Conservation (phyloP, 345 rosid species). For the Moringa oleifera region DNA sequence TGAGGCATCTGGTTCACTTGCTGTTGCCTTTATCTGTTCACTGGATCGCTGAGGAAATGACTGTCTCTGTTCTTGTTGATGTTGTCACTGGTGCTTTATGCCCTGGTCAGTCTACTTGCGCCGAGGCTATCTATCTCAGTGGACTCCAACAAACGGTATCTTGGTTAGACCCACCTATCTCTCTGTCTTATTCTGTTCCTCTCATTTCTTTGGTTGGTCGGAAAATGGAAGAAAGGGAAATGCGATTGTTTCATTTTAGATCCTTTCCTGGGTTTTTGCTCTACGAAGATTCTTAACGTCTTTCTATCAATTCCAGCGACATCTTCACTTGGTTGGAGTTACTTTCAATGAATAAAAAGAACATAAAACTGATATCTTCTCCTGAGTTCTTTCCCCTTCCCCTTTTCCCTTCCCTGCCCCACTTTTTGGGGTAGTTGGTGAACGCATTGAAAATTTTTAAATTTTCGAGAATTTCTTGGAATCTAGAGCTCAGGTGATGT, state of each 20-base stretch:
- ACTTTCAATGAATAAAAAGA: no score
- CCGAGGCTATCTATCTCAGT: conserved; percentile 43
- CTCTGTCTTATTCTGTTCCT: not conserved
- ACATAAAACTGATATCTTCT: no score
- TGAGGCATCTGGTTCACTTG: conserved; percentile 40
- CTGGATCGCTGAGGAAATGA: conserved; percentile 58
- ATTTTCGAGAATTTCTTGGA: no score
- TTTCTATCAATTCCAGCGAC: no score
- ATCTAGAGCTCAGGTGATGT: no score
- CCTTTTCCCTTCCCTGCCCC: no score
- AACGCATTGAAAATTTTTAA: no score
- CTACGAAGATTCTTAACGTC: not conserved
- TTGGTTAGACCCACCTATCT: conserved; percentile 6
- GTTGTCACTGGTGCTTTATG: conserved; percentile 44
- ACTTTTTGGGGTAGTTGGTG: no score
- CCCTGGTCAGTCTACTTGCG: conserved; percentile 40
- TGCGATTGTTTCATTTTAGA: not conserved
- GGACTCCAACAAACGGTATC: conserved; percentile 55
- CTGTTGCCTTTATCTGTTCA: conserved; percentile 44
- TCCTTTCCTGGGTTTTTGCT: not conserved
- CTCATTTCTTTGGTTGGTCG: conserved; percentile 1
- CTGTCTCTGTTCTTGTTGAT: conserved; percentile 59
- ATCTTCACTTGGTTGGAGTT: not conserved
- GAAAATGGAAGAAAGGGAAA: conserved; percentile 1
- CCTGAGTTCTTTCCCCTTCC: no score